Percentiles rank a stretch among this genome's conserved stretches.
These are phyloP conservation scores for Gigaspora rosea DNA, from an alignment of 192 early-diverging fungal genomes.

Conservation along the genomic window DNA sequence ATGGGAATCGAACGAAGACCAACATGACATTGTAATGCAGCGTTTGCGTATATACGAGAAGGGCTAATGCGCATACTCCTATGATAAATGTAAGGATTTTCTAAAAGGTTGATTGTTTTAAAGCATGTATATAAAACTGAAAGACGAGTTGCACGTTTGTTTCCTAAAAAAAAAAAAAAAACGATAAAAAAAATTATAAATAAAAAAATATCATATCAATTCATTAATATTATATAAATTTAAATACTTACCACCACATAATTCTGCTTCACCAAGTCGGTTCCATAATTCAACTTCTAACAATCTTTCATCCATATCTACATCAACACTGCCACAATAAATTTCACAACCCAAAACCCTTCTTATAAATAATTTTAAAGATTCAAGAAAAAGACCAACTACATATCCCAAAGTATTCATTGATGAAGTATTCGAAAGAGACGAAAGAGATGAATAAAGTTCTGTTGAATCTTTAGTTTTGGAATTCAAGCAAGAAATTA, in stretches of 20 bases:
- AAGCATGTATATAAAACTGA: constrained; percentile 25
- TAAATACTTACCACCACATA: constrained; percentile 22
- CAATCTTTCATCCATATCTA: constrained; percentile 10
- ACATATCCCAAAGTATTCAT: not conserved
- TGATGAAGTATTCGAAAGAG: not conserved
- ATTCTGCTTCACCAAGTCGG: constrained; percentile 26
- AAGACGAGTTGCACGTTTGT: constrained; percentile 19
- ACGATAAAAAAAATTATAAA: not conserved
- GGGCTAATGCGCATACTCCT: not conserved
- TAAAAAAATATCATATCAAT: not conserved
- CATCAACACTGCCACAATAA: not conserved
- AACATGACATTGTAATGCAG: constrained; percentile 27
- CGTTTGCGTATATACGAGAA: constrained; percentile 27
- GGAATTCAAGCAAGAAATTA: not conserved
- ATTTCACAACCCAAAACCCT: constrained; percentile 16
- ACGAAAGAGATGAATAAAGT: not conserved
- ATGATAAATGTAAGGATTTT: not conserved
- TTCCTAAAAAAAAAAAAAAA: not conserved
- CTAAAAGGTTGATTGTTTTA: constrained; percentile 27
- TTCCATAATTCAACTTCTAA: constrained; percentile 9
- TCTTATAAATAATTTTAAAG: constrained; percentile 7
- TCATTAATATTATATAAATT: not conserved
- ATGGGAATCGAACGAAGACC: constrained; percentile 19
- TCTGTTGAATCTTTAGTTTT: constrained; percentile 14
- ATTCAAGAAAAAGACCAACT: constrained; percentile 24